Percentiles rank a stretch among this genome's conserved stretches.
Conservation (phyloP, 208 protist species). For the Paratrypanosoma confusum region DNA sequence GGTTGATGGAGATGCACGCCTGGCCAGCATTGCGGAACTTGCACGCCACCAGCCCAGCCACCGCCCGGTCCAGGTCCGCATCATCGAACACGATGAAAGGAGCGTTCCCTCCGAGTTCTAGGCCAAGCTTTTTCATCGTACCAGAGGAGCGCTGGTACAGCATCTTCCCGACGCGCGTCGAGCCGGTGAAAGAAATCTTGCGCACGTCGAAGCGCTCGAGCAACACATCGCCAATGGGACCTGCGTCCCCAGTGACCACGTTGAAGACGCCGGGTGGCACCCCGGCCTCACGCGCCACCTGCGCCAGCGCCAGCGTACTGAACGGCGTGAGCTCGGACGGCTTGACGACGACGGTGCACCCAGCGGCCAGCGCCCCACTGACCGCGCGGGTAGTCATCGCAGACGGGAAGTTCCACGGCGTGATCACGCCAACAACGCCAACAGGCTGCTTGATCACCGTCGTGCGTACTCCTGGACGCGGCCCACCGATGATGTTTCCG, state of each 20-base stretch:
- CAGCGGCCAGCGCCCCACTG: constrained; percentile 80
- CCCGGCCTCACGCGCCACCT: constrained; percentile 55
- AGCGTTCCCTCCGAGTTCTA: constrained; percentile 91
- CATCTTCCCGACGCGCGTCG: constrained; percentile 54
- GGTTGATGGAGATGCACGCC: constrained; percentile 80
- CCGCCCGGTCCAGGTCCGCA: constrained; percentile 62
- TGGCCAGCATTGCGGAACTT: constrained; percentile 85
- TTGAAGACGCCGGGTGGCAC: constrained; percentile 74
- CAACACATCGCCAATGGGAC: constrained; percentile 42
- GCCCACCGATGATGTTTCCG: constrained; percentile 58
- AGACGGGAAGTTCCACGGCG: constrained; percentile 91
- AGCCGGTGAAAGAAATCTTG: constrained; percentile 86
- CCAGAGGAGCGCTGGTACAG: constrained; percentile 40
- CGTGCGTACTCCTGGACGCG: constrained; percentile 30
- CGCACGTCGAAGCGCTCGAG: constrained; percentile 54
- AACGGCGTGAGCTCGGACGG: constrained; percentile 78
- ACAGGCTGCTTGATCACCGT: constrained; percentile 71
- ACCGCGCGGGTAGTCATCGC: constrained; percentile 71
- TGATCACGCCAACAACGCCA: constrained; percentile 78
- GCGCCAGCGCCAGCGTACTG: constrained; percentile 56
- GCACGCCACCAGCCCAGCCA: constrained; percentile 37
- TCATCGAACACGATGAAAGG: constrained; percentile 85
- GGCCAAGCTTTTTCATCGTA: constrained; percentile 67
- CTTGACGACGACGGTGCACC: constrained; percentile 84
- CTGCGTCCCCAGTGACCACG: constrained; percentile 65